Base-by-base conservation (phyloP, 768 basidiomycete genomes). In the Suillus fuscotomentosus region DNA sequence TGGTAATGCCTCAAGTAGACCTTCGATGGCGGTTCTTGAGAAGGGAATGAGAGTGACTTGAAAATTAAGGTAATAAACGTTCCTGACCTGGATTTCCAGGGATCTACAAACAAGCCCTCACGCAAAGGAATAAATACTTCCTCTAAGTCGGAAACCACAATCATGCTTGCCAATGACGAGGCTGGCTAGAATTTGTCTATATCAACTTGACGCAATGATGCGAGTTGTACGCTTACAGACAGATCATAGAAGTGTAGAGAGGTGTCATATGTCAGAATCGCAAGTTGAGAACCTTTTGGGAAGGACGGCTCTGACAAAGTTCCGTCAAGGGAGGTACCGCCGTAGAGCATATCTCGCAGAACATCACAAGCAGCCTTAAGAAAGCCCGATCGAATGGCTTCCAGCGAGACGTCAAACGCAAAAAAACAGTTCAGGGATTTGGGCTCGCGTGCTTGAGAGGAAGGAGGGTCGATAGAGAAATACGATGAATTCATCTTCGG, bases 181-280 rank as follows among this genome's bases (percentile, higher is more conserved):
- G 77, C 81, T 84, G 66, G 65, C 56, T 61, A 66, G 42, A 55
- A 56, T 61, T 65, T 75, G 60, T 73, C 61, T 69, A 73, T 41
- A 64, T 59, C 45, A 62, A 63, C 64, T 60, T 65, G 41, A 59
- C 42, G 3, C 59, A 51, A 27, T 22, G 59, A 63, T 59, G 56
- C 60, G 68, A 42, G 45, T 47, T 56, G 68, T 61, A 67, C 60
- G 56, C 89, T 80, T 81, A 93, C 97, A 71, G 90, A 87, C 66
- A 99, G 80, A 72, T 96, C 88, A 76, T 94, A 94, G 73, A 97
- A 96, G 69, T 97, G 93, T 38, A 99, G 76, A 1, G 86, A 81
- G 56, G 80, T 74, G 71, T 97, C 94, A 71, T 89, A 97, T 0
- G 95, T 92, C 31, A 98, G 64, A 67, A 99, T 88, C 2, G 88